Evolutionary conservation across 805 yeast genomes (phyloP), one percentile per base, ranked within the genome.

Genomic region (Candida rishiriensis): DNA sequence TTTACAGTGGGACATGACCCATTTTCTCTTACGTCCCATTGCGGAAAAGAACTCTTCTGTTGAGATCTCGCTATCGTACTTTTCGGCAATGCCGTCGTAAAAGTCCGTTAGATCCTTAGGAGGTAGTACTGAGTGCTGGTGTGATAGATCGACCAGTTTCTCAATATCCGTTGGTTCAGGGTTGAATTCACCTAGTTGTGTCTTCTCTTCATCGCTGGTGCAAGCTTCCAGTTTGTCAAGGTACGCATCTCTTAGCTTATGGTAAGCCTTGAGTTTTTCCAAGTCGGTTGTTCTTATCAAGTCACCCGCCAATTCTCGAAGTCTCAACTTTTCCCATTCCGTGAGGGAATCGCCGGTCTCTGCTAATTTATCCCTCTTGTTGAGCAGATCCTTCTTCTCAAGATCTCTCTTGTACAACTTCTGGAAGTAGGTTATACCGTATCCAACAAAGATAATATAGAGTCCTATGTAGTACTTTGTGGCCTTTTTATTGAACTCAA

Each of bases 31-130:
- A 67, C 70, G 68, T 44, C 83, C 79, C 73, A 80, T 70, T 32
- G 77, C 65, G 44, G 80, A 72, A 13, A 80, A 73, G 39, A 79
- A 57, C 56, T 85, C 93, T 60, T 85, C 93, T 67, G 81, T 71
- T 54, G 84, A 81, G 51, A 91, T 85, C 45, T 81, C 90, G 33
- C 72, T 70, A 60, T 91, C 99, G 61, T 91, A 91, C 5, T 78
- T 84, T 13, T 69, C 75, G 0, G 98, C 98, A 51, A 86, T 78
- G 2, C 66, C 65, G 52, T 91, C 90, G 60, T 85, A 88, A 57
- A 86, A 83, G 10, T 70, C 73, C 1, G 96, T 87, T 9, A 97
- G 85, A 60, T 91, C 97, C 55, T 79, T 76, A 1, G 95, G 74
- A 4, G 85, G 83, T 39, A 83, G 72, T 35, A 87, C 79, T 39